Evolutionary conservation across 2,329 filamentous ascomycete species (phyloP), one percentile per base, ranked within the genome.

Genomic region (Arachnopeziza araneosa): DNA sequence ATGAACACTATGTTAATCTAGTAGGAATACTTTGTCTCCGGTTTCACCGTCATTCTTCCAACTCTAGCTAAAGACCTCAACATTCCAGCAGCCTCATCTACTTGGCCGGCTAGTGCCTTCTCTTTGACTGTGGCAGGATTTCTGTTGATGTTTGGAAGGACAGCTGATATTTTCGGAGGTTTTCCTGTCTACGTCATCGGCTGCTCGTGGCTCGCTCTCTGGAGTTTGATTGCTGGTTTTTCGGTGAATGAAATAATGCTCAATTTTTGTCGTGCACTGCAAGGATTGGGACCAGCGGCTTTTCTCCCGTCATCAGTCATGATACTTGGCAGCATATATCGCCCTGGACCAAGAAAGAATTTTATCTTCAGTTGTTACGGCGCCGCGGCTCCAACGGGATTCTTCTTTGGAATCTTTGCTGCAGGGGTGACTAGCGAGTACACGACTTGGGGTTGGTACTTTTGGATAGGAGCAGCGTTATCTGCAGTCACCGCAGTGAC

Each of bases 21-120:
- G 26, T 61, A 81, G 77, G 85, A 88, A 73, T 88, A 84, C 68
- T 85, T 84, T 63, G 80, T 93, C 55, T 89, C 86, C 53, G 91
- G 91, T 32, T 95, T 93, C 72, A 83, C 82, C 61, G 87, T 88
- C 66, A 82, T 93, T 24, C 74, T 93, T 0, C 90, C 90, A 0
- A 83, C 83, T 0, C 72, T 95, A 2, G 77, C 84, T 12, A 70
- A 73, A 12, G 79, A 83, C 1, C 79, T 95, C 3, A 58, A 83
- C 49, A 91, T 95, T 50, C 83, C 89, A 0, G 79, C 73, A 69
- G 79, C 70, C 50, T 84, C 69, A 66, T 81, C 70, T 73, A 90
- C 76, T 75, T 90, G 84, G 89, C 88, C 74, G 67, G 84, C 75
- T 72, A 86, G 75, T 67, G 80, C 85, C 52, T 82, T 85, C 48